Evolutionary conservation across 306 rosid genomes (phyloP).

Genomic region (Cucurbita moschata): DNA sequence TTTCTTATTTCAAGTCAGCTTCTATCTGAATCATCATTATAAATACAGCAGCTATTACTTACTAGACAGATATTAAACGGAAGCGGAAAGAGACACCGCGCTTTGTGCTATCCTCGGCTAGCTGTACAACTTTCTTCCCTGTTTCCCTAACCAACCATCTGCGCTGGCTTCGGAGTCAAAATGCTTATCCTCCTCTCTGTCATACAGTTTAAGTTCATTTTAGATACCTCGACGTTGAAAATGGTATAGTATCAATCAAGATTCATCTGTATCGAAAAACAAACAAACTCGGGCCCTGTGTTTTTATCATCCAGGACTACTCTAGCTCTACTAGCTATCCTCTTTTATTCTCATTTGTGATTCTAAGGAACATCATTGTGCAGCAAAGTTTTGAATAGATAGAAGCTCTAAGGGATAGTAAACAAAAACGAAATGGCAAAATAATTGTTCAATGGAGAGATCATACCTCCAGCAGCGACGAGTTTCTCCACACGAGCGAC

Average conservation of each 20-base stretch:
- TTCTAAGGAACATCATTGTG: neutral
- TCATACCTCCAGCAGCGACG: conserved; percentile 45
- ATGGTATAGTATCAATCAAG: neutral
- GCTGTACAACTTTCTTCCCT: conserved; percentile 34
- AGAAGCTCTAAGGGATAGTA: neutral
- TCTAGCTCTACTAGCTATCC: neutral
- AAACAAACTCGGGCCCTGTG: neutral
- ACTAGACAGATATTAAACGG: conserved; percentile 14
- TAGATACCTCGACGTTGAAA: neutral
- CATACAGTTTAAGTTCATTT: conserved; percentile 6
- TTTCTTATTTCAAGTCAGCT: conserved; percentile 27
- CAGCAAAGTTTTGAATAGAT: neutral
- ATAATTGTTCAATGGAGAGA: neutral
- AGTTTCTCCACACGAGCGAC: conserved; percentile 60
- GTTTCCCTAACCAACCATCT: conserved; percentile 22
- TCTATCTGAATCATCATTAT: conserved; percentile 16
- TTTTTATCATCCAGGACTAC: neutral
- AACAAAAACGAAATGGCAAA: neutral
- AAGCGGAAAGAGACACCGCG: conserved; percentile 18
- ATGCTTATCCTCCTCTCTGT: conserved; percentile 55
- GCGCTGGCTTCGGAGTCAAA: conserved; percentile 28
- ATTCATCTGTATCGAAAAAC: neutral
- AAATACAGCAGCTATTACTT: conserved; percentile 17
- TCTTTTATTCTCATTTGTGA: neutral
- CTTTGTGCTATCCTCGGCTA: conserved; percentile 35